Base-by-base conservation (phyloP, 2,329 filamentous ascomycete species). In the Colletotrichum scovillei region DNA sequence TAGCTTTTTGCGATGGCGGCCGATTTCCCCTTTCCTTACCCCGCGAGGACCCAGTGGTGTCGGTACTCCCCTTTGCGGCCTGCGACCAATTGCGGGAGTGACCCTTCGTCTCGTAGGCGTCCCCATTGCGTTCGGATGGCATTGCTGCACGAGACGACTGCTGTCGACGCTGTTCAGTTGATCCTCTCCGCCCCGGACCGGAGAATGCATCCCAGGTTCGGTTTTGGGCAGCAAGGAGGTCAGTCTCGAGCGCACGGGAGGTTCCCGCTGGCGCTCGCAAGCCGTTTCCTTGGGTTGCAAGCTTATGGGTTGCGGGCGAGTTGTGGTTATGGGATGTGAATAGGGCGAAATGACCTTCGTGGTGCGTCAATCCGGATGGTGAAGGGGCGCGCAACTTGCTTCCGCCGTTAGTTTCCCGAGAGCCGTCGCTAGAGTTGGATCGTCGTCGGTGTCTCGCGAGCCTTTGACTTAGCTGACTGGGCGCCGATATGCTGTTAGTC, bases 1-100 rank as follows among this genome's bases (percentile, higher is more conserved):
- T 98, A 12, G 92, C 94, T 86, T 98, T 98, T 81, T 98, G 93
- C 1, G 93, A 95, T 16, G 90, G 90, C n/a, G 84, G 84, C 74
- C 87, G 87, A 62, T 67, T 75, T 1, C 74, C 63, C 46, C 84
- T 83, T 26, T 83, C 79, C 58, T 78, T 77, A 42, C 81, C 81
- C 53, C 80, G 81, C 26, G 78, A 78, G 4, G 81, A 81, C 46
- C 81, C 82, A 8, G 80, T 82, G 6, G 84, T 84, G 67, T 88
- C 86, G 24, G 80, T 78, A 77, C 86, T 87, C 46, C 83, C 82
- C 74, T 86, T 88, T n/a, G 81, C 78, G 4, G 82, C 80, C 52
- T 84, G 82, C 14, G 87, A 87, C 19, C 86, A 84, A 76, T 84
- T 85, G 74, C 86, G 83, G 19, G 85, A 83, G 78, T 89, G 86